phyloP scores from a whole-genome alignment of 2,329 filamentous ascomycete genomes.

The Leptographium lundbergii region DNA sequence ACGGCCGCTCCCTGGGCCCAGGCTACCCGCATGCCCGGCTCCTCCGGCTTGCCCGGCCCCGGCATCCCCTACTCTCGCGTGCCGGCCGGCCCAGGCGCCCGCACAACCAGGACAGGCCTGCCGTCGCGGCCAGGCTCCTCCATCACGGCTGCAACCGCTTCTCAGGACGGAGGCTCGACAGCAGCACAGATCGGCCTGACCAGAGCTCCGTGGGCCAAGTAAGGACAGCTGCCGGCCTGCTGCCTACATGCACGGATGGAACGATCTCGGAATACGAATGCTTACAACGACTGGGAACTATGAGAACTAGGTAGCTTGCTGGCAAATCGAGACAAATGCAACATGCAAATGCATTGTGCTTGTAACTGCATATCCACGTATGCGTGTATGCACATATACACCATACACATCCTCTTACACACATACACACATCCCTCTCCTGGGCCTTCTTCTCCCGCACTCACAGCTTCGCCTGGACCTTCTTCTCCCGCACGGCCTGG shows the following conservation, averaged over 20 bases:
- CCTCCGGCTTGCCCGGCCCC: slow-evolving; percentile 6
- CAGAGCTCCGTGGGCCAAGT: slow-evolving; percentile 33
- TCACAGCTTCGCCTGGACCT: slow-evolving; percentile 23
- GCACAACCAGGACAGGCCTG: slow-evolving; percentile 1
- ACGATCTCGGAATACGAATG: too few species aligned
- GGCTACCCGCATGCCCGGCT: slow-evolving; percentile 14
- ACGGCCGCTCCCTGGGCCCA: slow-evolving; percentile 16
- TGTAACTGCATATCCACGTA: too few species aligned
- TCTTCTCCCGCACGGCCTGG: slow-evolving; percentile 35
- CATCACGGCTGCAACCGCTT: background rate
- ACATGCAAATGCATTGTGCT: too few species aligned
- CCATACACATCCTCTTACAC: too few species aligned
- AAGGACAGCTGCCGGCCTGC: background rate
- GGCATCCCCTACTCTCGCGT: slow-evolving; percentile 26
- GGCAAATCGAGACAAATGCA: too few species aligned
- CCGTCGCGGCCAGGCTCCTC: background rate
- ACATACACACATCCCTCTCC: too few species aligned
- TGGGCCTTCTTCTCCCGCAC: too few species aligned
- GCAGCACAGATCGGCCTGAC: slow-evolving; percentile 27
- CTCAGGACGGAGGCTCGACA: slow-evolving; percentile 17
- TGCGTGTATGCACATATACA: too few species aligned
- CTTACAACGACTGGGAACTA: too few species aligned
- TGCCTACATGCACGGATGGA: background rate
- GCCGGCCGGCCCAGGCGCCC: slow-evolving; percentile 5
- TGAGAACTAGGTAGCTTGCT: too few species aligned